Base-by-base conservation (phyloP, 345 rosid species). In the Hirschfeldia incana region DNA sequence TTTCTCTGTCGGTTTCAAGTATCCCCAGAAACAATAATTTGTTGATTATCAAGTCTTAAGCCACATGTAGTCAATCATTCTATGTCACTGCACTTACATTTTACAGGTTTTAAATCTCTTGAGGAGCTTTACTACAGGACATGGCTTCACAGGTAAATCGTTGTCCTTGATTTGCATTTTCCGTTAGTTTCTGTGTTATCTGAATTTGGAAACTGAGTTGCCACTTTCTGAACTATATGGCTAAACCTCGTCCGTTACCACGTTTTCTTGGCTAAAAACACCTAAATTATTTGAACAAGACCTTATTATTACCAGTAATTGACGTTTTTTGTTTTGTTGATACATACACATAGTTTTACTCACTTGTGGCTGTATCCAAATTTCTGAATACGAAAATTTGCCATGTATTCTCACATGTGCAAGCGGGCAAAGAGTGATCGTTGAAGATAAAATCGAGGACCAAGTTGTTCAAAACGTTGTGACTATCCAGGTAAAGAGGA, bases 71-170 rank as follows among this genome's bases (percentile, higher is more conserved):
- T 55, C 32, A 32, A n/a, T n/a, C n/a, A n/a, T 26, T 12, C 7
- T 28, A 36, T 5, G 0, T 13, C 58, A 29, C 34, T 1, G 5
- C 33, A 69, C 6, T 55, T 30, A n/a, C 44, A 32, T n/a, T 63
- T 64, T 81, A 72, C 90, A 94, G 97, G 98, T 75, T 94, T 94
- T 79, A 87, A n/a, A n/a, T n/a, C n/a, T n/a, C n/a, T n/a, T n/a
- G n/a, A n/a, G n/a, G n/a, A n/a, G n/a, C n/a, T n/a, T 69, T 94
- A 94, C 79, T 92, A 88, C 71, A 82, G 82, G 77, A 89, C 98
- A 73, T 94, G 97, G 97, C 88, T 94, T 70, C 97, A 94, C 82
- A 92, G 97, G 97, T 94, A 75, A 16, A n/a, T n/a, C n/a, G 2
- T 28, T 28, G 29, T 1, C 2, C 1, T 28, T 28, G 1, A 1